These are phyloP conservation scores for Wickerhamiella sorbophila DNA, from an alignment of 805 yeast genomes.

Conservation along the genomic window DNA sequence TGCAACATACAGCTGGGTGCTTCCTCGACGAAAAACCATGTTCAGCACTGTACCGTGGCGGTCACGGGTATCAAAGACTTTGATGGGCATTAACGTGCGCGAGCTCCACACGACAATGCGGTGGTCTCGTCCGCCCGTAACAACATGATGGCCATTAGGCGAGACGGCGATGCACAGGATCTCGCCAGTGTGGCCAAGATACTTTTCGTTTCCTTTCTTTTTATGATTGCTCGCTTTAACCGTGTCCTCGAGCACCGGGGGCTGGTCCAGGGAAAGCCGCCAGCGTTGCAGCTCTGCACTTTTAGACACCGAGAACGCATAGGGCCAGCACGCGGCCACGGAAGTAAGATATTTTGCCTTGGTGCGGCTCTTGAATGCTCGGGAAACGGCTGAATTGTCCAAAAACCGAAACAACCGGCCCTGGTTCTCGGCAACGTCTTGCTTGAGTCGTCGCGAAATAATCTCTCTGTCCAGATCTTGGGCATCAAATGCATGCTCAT, in stretches of 20 bases:
- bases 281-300: constrained; percentile 71
- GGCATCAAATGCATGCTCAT: constrained; percentile 56
- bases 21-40: constrained; percentile 59
- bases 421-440: constrained; percentile 79
- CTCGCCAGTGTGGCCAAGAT: constrained; percentile 64
- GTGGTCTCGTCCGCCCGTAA: constrained; percentile 80
- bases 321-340: constrained; percentile 42
- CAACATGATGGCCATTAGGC: constrained; percentile 76
- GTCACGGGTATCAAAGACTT: constrained; percentile 62
- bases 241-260: constrained; percentile 53
- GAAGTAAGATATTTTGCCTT: constrained; percentile 19
- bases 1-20: constrained; percentile 80
- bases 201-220: constrained; percentile 32
- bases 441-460: constrained; percentile 61
- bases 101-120: constrained; percentile 76
- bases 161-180: constrained; percentile 68
- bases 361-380: constrained; percentile 3
- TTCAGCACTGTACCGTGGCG: constrained; percentile 59
- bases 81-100: constrained; percentile 59
- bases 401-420: constrained; percentile 50
- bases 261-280: constrained; percentile 37
- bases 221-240: constrained; percentile 22
- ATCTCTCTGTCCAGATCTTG: constrained; percentile 80
- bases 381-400: constrained; percentile 22
- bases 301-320: constrained; percentile 68